These are phyloP conservation scores for Lipomyces sp. DNA, from an alignment of 805 yeast species.

Conservation along the genomic window DNA sequence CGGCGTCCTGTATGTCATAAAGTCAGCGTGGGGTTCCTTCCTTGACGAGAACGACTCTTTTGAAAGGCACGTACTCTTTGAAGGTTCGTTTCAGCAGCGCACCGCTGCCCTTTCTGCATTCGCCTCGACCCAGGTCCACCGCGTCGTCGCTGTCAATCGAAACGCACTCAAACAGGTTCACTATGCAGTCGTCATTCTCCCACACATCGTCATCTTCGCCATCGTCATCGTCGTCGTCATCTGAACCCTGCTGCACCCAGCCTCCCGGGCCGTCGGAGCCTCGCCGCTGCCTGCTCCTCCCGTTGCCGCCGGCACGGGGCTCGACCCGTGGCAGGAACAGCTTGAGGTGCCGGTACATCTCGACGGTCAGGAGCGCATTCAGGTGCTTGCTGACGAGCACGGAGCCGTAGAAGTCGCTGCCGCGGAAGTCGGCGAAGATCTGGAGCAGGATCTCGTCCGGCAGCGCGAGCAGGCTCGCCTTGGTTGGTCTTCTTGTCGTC, in stretches of 20 bases:
- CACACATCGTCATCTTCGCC: slow-evolving; percentile 2
- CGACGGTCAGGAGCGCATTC: slow-evolving; percentile 15
- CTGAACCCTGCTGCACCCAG: neutral
- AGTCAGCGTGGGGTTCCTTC: too few relatives aligned
- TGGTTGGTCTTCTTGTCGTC: too few relatives aligned
- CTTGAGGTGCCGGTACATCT: slow-evolving; percentile 24
- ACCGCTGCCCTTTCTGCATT: slow-evolving; percentile 21
- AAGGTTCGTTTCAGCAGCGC: slow-evolving; percentile 25
- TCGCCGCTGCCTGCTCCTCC: neutral
- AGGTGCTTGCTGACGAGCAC: slow-evolving; percentile 24
- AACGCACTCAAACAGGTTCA: slow-evolving; percentile 14
- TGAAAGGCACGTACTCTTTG: slow-evolving; percentile 15
- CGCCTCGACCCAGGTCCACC: neutral
- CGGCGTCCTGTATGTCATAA: slow-evolving; percentile 3
- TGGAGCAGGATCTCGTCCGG: slow-evolving; percentile 26
- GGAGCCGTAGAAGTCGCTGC: slow-evolving; percentile 26
- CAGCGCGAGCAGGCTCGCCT: slow-evolving; percentile 16
- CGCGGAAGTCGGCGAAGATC: slow-evolving; percentile 17
- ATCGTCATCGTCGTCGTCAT: slow-evolving; percentile 1
- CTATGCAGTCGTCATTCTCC: slow-evolving; percentile 9
- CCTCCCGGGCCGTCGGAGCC: neutral
- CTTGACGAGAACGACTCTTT: too few relatives aligned
- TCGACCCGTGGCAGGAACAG: slow-evolving; percentile 22
- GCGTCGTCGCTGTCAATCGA: slow-evolving; percentile 6
- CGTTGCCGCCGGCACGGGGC: too few relatives aligned